Base-by-base conservation (phyloP, 169 alveolate species). In the Plasmodium coatneyi region DNA sequence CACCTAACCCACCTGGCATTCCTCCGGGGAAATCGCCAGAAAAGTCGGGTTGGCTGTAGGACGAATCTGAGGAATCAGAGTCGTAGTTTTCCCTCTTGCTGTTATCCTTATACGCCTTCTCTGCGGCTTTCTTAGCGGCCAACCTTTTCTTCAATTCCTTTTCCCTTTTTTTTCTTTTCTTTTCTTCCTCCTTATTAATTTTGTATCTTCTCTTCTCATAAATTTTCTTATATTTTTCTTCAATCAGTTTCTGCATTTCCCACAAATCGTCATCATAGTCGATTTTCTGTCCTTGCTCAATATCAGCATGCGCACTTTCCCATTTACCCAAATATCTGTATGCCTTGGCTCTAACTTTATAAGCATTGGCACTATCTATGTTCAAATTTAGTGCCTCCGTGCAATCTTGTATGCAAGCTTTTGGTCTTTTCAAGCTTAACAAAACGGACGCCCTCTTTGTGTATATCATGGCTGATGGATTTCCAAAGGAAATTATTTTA, bases 221-320 rank as follows among this genome's bases (percentile, higher is more conserved):
- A 60, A 96, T 94, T 71, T 90, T 95, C 83, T 92, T 94, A 92
- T 84, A 96, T 92, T 93, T 96, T 92, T 95, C 96, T 52, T 95
- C 97, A 16, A 96, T 95, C 39, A 96, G 82, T 76, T 96, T 96
- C 78, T 96, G 97, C 95, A 96, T 87, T 6, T 96, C 97, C 97
- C 97, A 96, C 12, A 96, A 66, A 19, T 76, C 94, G 25, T 96
- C 97, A 84, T 96, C 97, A 87, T 93, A 96, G 82, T 96, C 97
- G 32, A 96, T 82, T 93, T 95, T 96, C 54, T 96, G 97, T 16
- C 97, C 97, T 84, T 93, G 95, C 46, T 95, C 97, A 32, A 96
- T 91, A 87, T 96, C 96, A 41, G 95, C 92, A 82, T 96, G 96
- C 0, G 97, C 97, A 80, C 91, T 80, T 60, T 95, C 96, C 97